Evolutionary conservation across 345 rosid species (phyloP).

Genomic region (Gossypium longicalyx): DNA sequence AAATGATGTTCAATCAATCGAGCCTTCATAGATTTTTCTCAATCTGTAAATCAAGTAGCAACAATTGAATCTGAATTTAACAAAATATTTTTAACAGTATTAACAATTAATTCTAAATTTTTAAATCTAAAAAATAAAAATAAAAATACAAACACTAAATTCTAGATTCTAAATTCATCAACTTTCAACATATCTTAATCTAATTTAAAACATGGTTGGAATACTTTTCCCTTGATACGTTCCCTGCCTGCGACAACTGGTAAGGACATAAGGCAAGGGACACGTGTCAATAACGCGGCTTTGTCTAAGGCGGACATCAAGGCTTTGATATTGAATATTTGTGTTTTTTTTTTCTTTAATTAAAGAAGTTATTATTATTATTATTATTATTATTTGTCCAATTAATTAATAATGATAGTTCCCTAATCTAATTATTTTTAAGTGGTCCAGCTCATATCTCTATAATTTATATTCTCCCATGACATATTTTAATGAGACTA

Average conservation of each 20-base stretch:
- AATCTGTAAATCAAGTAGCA: too few species aligned
- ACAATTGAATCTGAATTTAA: too few species aligned
- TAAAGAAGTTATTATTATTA: neutral
- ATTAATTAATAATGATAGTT: neutral
- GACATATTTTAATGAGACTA: neutral
- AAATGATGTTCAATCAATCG: too few species aligned
- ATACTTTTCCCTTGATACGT: too few species aligned
- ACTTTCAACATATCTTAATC: too few species aligned
- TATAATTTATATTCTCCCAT: neutral
- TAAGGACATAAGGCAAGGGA: neutral
- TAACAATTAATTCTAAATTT: too few species aligned
- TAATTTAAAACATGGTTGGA: too few species aligned
- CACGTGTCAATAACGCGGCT: neutral
- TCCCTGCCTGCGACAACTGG: neutral
- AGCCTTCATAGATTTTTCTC: too few species aligned
- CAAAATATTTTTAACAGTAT: too few species aligned
- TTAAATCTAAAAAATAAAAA: too few species aligned
- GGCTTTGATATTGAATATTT: neutral
- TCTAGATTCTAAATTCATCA: too few species aligned
- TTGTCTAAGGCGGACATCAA: neutral
- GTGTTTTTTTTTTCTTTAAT: neutral
- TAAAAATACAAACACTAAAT: too few species aligned
- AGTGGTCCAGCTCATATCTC: slow-evolving; percentile 3
- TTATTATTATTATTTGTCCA: neutral
- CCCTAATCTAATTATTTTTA: neutral